phyloP scores from a whole-genome alignment of 495 filamentous ascomycete species.

The Daldinia grandis region DNA sequence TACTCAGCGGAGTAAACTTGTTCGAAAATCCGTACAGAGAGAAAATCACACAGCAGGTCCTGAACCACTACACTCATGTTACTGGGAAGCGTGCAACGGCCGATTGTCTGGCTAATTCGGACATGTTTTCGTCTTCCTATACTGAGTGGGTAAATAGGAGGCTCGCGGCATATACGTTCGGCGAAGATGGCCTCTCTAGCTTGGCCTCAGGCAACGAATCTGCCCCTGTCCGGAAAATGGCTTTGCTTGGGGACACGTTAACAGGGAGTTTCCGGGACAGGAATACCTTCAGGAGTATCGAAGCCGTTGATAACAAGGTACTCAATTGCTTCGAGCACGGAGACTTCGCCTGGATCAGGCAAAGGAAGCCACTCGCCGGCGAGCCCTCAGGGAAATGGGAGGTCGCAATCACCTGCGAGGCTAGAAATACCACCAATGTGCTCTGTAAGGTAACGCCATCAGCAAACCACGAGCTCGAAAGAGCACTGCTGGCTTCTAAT shows the following conservation, averaged over 20 bases:
- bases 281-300: no score
- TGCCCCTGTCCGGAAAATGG: neutral
- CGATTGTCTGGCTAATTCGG: neutral
- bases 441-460: neutral
- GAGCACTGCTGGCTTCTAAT: neutral
- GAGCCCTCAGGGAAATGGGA: neutral
- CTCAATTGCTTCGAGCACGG: neutral
- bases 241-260: neutral
- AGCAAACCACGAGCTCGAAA: neutral
- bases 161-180: neutral
- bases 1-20: neutral
- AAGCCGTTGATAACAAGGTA: neutral
- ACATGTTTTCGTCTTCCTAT: neutral
- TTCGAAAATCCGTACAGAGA: neutral
- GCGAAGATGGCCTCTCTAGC: neutral
- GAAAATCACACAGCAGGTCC: neutral
- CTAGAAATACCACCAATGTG: neutral
- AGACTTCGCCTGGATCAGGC: no score
- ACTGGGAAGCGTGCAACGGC: neutral
- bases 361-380: neutral
- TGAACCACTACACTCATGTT: neutral
- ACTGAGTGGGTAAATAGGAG: neutral
- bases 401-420: neutral
- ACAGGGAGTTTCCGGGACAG: neutral
- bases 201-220: neutral